Conservation (phyloP, 2,329 filamentous ascomycete species). For the Acephala macrosclerotiorum region DNA sequence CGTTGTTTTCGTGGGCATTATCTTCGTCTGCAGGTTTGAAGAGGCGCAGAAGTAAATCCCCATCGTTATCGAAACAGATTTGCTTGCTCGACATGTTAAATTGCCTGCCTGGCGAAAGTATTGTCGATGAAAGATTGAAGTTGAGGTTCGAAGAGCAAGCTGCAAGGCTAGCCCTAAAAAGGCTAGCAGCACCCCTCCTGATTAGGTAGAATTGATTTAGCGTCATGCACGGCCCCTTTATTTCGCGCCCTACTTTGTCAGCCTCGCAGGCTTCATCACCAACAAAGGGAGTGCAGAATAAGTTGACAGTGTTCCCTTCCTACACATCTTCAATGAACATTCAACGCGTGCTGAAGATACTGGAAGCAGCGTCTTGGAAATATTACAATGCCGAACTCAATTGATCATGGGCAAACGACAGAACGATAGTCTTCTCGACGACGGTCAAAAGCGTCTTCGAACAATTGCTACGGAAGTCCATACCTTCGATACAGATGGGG, state of each 20-base stretch:
- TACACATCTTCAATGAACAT: no score
- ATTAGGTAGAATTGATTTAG: no score
- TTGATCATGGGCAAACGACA: neutral
- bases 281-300: no score
- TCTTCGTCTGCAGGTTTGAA: neutral
- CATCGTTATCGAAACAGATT: slow-evolving; percentile 23
- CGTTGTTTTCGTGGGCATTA: neutral
- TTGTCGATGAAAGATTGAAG: neutral
- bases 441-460: neutral
- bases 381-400: neutral
- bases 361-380: neutral
- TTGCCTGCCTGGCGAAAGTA: neutral
- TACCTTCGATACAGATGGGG: slow-evolving; percentile 22
- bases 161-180: no score
- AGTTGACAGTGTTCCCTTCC: no score
- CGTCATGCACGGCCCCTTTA: no score
- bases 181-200: no score
- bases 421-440: neutral
- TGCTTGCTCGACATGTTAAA: neutral
- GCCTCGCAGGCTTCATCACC: no score
- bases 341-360: no score
- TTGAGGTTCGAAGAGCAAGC: neutral
- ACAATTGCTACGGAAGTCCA: neutral
- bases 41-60: slow-evolving; percentile 24
- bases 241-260: no score